Conservation (phyloP, 106 monocot species). For the Allium cepa region DNA sequence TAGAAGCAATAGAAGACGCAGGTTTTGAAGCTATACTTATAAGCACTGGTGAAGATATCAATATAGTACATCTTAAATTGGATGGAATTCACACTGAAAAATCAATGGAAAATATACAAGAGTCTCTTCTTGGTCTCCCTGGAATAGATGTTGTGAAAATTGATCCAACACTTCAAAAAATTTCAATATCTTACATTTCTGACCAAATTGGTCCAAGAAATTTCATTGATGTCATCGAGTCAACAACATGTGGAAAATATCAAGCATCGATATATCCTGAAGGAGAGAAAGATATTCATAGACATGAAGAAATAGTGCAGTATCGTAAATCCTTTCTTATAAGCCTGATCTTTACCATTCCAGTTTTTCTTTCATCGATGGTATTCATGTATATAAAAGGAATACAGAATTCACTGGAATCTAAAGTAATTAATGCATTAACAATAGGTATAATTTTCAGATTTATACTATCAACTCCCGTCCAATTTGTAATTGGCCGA, state of each 20-base stretch:
- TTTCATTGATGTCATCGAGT: slow-evolving; percentile 72
- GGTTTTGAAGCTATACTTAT: slow-evolving; percentile 72
- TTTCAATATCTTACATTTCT: slow-evolving; percentile 59
- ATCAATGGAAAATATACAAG: slow-evolving; percentile 35
- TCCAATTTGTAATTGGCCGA: slow-evolving; percentile 18
- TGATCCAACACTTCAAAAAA: slow-evolving; percentile 37
- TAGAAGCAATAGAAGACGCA: slow-evolving; percentile 51
- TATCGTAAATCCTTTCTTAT: slow-evolving; percentile 61
- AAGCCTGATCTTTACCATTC: slow-evolving; percentile 62
- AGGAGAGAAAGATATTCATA: slow-evolving; percentile 33
- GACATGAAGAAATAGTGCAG: slow-evolving; percentile 50
- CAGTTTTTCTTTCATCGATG: slow-evolving; percentile 22
- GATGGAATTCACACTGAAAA: slow-evolving; percentile 35
- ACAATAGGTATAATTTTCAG: slow-evolving; percentile 12
- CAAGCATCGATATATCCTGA: slow-evolving; percentile 62
- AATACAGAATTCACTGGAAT: slow-evolving; percentile 41
- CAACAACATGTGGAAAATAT: slow-evolving; percentile 30
- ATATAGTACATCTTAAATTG: slow-evolving; percentile 50
- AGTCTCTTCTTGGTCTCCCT: slow-evolving; percentile 54
- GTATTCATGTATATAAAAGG: slow-evolving; percentile 19
- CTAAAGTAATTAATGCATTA: slow-evolving; percentile 12
- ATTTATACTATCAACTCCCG: slow-evolving; percentile 17
- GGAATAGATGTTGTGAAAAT: slow-evolving; percentile 45
- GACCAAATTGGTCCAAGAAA: slow-evolving; percentile 65
- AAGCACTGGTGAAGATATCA: slow-evolving; percentile 59